Evolutionary conservation across 257 asterid species (phyloP), one percentile per base, ranked within the genome.

Genomic region (Datura wrightii): DNA sequence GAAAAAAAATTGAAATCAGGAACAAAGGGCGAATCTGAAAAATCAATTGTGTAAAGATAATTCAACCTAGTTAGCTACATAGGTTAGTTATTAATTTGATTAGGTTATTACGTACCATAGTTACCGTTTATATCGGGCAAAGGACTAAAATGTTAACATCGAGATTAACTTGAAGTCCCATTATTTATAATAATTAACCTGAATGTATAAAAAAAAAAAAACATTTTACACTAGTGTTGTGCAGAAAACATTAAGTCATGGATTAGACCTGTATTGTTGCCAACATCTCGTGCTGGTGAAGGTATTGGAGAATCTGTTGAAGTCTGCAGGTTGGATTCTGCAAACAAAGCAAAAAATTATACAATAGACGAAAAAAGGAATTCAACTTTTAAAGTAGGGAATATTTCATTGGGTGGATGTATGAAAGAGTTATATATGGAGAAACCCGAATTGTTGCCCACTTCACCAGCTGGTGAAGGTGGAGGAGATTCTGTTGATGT

Each of bases 311-410:
- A 83, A 53, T 86, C 87, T 78, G 85, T 60, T 50, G 85, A 58
- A 55, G 80, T 88, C 19, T 91, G 80, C 92, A 86, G 80, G 82
- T 19, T 84, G 36, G 70, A 19, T 5, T 53, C 24, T 54, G 41
- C 8, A 55, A 24, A 19, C 2, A 14, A 36, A 44, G 48, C 6
- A 6, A n/a, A 24, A 19, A 8, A 15, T 39, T 37, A 18, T 1
- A 16, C 56, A 10, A 4, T 8, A 19, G 24, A 76, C 24, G 50
- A 14, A 50, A 4, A 76, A 76, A n/a, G 31, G 15, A 42, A 2
- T 42, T 41, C 8, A 24, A 24, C 31, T 24, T 24, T 24, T 24
- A 24, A 69, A 69, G 50, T 24, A 24, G 31, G 31, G 31, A 24
- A 24, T 24, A 24, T 24, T 24, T 24, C 31, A 24, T 24, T 1